phyloP scores from a whole-genome alignment of 331 rosid species.

The Saraca asoca region DNA sequence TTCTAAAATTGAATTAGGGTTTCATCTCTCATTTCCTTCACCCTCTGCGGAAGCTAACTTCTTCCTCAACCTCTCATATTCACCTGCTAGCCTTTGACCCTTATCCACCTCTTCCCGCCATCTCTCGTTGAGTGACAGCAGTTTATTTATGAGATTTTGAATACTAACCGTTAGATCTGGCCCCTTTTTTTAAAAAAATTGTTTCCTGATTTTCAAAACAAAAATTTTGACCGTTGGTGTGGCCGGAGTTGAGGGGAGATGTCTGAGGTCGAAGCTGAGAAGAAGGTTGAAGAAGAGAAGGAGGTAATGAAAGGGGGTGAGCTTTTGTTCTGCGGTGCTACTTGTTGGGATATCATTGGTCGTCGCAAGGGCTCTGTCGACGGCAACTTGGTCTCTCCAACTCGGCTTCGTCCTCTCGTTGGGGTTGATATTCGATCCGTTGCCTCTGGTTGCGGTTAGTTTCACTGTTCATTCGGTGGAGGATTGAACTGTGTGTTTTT shows the following conservation, averaged over 20 bases:
- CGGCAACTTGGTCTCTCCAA: constrained; percentile 79
- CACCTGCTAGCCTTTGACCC: constrained; percentile 46
- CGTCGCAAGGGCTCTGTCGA: constrained; percentile 71
- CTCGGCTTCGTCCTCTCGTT: constrained; percentile 88
- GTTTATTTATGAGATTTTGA: constrained; percentile 35
- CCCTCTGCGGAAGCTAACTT: constrained; percentile 37
- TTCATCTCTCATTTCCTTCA: constrained; percentile 47
- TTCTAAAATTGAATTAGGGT: constrained; percentile 69
- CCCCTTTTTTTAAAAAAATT: constrained; percentile 13
- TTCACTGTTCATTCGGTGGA: not conserved
- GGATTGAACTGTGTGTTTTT: not conserved
- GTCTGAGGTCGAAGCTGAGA: constrained; percentile 70
- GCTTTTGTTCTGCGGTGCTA: constrained; percentile 91
- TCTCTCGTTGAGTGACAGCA: constrained; percentile 35
- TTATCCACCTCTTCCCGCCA: constrained; percentile 67
- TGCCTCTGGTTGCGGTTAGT: constrained; percentile 81
- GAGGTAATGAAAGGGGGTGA: constrained; percentile 67
- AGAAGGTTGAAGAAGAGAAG: constrained; percentile 54
- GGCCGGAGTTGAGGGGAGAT: constrained; percentile 65
- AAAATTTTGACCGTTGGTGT: constrained; percentile 43
- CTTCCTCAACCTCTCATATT: constrained; percentile 43
- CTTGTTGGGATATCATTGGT: constrained; percentile 83
- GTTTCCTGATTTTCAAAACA: not conserved
- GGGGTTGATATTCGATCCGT: constrained; percentile 73
- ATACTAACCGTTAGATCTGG: constrained; percentile 76